These are phyloP conservation scores for Curvularia sp. DNA, from an alignment of 2,329 filamentous ascomycete species.

Conservation along the genomic window DNA sequence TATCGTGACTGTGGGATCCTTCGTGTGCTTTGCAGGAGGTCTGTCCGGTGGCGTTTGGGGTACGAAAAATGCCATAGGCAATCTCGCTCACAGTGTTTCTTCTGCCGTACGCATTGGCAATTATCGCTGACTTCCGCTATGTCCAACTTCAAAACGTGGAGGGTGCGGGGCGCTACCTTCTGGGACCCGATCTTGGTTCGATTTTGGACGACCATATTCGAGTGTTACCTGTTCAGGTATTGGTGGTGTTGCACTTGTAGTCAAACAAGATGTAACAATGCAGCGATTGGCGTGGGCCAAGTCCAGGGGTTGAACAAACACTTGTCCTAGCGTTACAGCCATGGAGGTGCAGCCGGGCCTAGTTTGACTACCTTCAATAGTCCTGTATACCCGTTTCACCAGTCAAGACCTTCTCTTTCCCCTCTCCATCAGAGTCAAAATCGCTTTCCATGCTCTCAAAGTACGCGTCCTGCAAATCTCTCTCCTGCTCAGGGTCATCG, in stretches of 20 bases:
- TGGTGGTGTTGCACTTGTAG: slow-evolving; percentile 1
- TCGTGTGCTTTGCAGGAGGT: slow-evolving; percentile 34
- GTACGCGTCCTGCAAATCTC: slow-evolving; percentile 75
- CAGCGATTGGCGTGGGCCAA: background rate
- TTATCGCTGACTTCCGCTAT: slow-evolving; percentile 42
- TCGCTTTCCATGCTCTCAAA: slow-evolving; percentile 80
- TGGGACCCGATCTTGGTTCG: background rate
- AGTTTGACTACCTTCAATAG: slow-evolving; percentile 46
- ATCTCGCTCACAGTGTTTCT: slow-evolving; percentile 48
- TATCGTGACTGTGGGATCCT: slow-evolving; percentile 47
- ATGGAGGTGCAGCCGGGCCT: background rate
- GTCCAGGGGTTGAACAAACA: background rate
- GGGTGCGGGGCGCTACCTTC: slow-evolving; percentile 54
- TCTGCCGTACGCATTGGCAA: background rate
- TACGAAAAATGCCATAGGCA: slow-evolving; percentile 22
- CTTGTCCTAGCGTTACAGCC: background rate
- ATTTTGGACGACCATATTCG: slow-evolving; percentile 64
- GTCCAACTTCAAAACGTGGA: slow-evolving; percentile 69
- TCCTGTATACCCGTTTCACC: slow-evolving; percentile 61
- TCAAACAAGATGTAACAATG: background rate
- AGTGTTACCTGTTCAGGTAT: slow-evolving; percentile 60
- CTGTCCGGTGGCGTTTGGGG: background rate
- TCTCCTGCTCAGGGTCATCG: slow-evolving; percentile 69
- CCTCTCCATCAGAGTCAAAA: slow-evolving; percentile 63
- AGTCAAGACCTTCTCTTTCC: slow-evolving; percentile 46